Percentiles rank a stretch among this genome's conserved stretches.
These are phyloP conservation scores for Metschnikowia cerradonensis DNA, from an alignment of 805 yeast genomes.

Conservation along the genomic window DNA sequence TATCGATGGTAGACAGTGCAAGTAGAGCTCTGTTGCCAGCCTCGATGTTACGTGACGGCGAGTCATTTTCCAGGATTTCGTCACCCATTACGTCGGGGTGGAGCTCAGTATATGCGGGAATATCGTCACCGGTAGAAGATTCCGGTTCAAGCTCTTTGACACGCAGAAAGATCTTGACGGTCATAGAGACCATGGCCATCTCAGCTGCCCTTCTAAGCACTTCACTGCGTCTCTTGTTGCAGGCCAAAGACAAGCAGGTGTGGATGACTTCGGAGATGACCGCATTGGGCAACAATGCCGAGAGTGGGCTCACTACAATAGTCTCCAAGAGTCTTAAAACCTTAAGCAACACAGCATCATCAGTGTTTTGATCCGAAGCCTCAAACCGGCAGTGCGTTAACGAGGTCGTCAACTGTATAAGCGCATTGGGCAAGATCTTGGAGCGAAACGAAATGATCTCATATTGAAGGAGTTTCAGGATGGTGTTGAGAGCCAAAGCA, in stretches of 20 bases:
- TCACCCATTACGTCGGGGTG: slow-evolving; percentile 62
- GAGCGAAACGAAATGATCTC: slow-evolving; percentile 57
- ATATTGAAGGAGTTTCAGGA: slow-evolving; percentile 69
- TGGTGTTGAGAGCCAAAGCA: slow-evolving; percentile 68
- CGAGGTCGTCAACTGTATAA: slow-evolving; percentile 66
- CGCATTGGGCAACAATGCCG: slow-evolving; percentile 70
- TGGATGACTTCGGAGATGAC: slow-evolving; percentile 85
- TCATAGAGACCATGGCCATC: slow-evolving; percentile 65
- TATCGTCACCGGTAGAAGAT: slow-evolving; percentile 31
- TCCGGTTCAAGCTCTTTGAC: slow-evolving; percentile 52
- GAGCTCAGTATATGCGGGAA: slow-evolving; percentile 46
- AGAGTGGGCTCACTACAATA: slow-evolving; percentile 60
- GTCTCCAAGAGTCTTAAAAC: slow-evolving; percentile 71
- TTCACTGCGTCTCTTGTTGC: slow-evolving; percentile 88
- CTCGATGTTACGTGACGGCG: not conserved
- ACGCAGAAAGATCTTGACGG: slow-evolving; percentile 62
- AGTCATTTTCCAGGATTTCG: slow-evolving; percentile 7
- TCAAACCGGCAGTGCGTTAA: slow-evolving; percentile 93
- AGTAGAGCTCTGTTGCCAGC: not conserved
- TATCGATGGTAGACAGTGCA: slow-evolving; percentile 5
- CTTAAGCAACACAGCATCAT: slow-evolving; percentile 84
- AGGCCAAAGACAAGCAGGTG: slow-evolving; percentile 86
- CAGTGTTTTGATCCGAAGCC: slow-evolving; percentile 87
- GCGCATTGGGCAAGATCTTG: slow-evolving; percentile 50
- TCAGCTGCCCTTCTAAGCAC: slow-evolving; percentile 87